These are phyloP conservation scores for Boletus vinaceobasis DNA, from an alignment of 768 basidiomycete genomes.

Conservation along the genomic window DNA sequence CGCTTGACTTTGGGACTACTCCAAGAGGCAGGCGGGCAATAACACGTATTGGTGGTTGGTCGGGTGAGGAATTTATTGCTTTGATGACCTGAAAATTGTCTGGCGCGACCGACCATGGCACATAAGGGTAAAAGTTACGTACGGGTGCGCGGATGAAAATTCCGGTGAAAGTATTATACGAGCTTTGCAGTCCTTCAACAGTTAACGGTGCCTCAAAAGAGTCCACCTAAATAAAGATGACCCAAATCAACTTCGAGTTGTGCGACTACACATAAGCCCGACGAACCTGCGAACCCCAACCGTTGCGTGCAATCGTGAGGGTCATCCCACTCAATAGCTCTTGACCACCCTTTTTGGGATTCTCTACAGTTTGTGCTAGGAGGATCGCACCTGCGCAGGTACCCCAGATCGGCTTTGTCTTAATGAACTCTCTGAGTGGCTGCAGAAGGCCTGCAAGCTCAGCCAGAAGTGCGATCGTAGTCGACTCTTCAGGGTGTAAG, in stretches of 20 bases:
- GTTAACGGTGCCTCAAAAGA: conserved; percentile 82
- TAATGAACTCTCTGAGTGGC: conserved; percentile 74
- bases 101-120: background rate
- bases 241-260: background rate
- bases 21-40: conserved; percentile 65
- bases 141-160: conserved; percentile 95
- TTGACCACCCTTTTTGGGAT: conserved; percentile 84
- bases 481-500: conserved; percentile 61
- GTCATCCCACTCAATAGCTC: conserved; percentile 80
- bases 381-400: conserved; percentile 96
- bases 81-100: conserved; percentile 55
- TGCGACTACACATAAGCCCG: background rate
- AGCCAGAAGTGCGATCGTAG: conserved; percentile 81
- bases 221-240: conserved; percentile 54
- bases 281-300: conserved; percentile 87
- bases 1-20: conserved; percentile 41
- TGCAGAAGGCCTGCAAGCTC: conserved; percentile 71
- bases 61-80: conserved; percentile 41
- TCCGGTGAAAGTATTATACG: conserved; percentile 65
- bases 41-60: conserved; percentile 61
- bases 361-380: conserved; percentile 68
- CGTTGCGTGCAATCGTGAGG: conserved; percentile 80
- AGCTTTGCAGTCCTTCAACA: conserved; percentile 58
- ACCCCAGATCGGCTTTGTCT: conserved; percentile 81
- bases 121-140: conserved; percentile 21